Evolutionary conservation across 140 eudicot genomes (phyloP).

Genomic region (Bidens hawaiensis): DNA sequence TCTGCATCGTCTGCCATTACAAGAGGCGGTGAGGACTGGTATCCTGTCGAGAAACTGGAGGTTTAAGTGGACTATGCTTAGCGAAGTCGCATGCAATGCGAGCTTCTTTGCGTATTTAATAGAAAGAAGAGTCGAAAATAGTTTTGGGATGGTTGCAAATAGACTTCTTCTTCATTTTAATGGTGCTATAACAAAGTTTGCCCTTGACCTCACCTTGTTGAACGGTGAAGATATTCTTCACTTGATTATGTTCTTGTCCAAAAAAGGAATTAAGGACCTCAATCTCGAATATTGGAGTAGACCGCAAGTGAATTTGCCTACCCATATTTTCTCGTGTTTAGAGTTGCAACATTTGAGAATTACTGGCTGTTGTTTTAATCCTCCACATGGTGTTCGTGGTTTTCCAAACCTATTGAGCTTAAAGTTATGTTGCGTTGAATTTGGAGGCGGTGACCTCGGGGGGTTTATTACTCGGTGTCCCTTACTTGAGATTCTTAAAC

Average conservation of each 20-base stretch:
- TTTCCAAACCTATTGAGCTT: conserved; percentile 18
- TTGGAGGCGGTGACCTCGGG: not conserved
- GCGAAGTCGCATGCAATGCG: not conserved
- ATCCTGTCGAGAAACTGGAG: conserved; percentile 21
- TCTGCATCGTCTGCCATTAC: conserved; percentile 15
- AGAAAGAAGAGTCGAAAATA: not conserved
- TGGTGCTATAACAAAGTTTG: not conserved
- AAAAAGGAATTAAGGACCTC: conserved; percentile 3
- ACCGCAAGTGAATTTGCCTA: not conserved
- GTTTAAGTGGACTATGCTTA: conserved; percentile 22
- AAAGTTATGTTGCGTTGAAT: not conserved
- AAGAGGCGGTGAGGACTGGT: conserved; percentile 13
- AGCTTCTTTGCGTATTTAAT: not conserved
- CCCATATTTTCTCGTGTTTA: conserved; percentile 10
- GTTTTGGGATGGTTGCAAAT: not conserved
- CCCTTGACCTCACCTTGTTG: not conserved
- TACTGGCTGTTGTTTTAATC: not conserved
- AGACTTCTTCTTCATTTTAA: conserved; percentile 6
- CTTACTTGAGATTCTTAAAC: not conserved
- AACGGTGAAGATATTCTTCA: not conserved
- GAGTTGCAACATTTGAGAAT: not conserved
- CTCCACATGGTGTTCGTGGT: not conserved
- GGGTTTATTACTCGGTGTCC: not conserved
- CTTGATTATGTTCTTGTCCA: conserved; percentile 8
- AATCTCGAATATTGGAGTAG: not conserved